Evolutionary conservation across 1,284 basidiomycete species (phyloP), one percentile per base, ranked within the genome.

Genomic region (Phellopilus nigrolimitatus): DNA sequence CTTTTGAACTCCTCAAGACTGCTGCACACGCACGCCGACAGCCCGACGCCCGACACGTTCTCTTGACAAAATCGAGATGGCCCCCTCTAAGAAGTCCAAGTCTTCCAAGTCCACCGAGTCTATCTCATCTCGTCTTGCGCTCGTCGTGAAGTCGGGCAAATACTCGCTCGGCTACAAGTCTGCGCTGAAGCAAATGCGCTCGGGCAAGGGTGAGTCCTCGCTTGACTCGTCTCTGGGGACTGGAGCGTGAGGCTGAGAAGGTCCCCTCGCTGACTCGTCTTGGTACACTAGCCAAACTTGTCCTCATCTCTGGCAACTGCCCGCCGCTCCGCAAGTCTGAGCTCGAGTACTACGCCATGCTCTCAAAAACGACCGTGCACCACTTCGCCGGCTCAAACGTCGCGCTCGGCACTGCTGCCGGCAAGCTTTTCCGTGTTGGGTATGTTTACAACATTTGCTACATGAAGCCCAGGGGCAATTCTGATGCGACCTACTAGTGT

Each of bases 291-390:
- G 97, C 95, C 71, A 99, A 98, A 78, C 91, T 99, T 64, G 88
- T 99, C 66, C 78, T 99, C 70, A 98, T 99, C 70, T 94, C 95
- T 66, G 95, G 93, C 64, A 99, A 99, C 80, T 97, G 94, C 75
- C 97, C 95, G 55, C 97, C 97, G 59, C 84, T 99, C 60, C 91
- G 97, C 74, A 97, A 97, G 74, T 97, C 95, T 55, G 97, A 99
- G 82, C 81, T 99, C 59, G 97, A 99, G 80, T 99, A 99, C 82
- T 99, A 99, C 72, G 97, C 97, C 76, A 99, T 99, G 95, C 81
- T 99, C 64, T 94, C 91, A 59, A 97, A 97, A 80, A 97, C 95
- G 55, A 83, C 86, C 57, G 94, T 97, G 48, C 95, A 97, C 77
- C 95, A 97, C 79, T 97, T 93, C 68, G 79, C 88, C 63, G 95